Base-by-base conservation (phyloP, 176 grass and related monocot genomes). In the Ensete glaucum region DNA sequence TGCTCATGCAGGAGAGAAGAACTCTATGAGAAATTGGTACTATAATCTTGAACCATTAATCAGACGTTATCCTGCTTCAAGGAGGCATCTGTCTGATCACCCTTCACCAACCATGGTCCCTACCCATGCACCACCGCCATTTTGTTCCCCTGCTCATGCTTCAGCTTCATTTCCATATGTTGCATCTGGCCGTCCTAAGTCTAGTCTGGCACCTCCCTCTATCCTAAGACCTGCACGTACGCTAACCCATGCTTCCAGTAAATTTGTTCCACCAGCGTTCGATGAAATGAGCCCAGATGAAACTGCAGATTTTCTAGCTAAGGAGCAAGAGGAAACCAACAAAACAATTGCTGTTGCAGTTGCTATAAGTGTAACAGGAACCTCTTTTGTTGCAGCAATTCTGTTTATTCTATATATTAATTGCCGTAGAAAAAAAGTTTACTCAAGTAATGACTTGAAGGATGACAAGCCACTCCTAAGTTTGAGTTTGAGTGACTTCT, bases 401-500 rank as follows among this genome's bases (percentile, higher is more conserved):
- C 13, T 92, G 48, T 85, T 75, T 50, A 63, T 92, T 53, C 83
- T 82, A 64, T 89, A 67, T 78, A 81, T 55, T 62, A 69, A 75
- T 69, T 92, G 49, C 34, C 74, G 52, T 52, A 83, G 54, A 89
- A 89, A 59, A 1, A 72, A 51, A 67, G 75, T 20, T 64, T 83
- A 64, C 66, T 71, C 79, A 54, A 12, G 1, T 25, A 77, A 86
- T 73, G 77, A 60, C 16, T 62, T 75, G 72, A 83, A 14, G 68
- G 85, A 93, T 79, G 80, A 91, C 78, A 78, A 84, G 26, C 78
- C 85, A 24, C 82, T 87, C 71, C 55, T 96, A 43, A 66, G 19
- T 81, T 68, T 85, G 52, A 85, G 81, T 62, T 58, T 91, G 76
- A 88, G 84, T 51, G 77, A 86, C 27, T 76, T 86, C 48, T 87